These are phyloP conservation scores for Fusarium circinatum DNA, from an alignment of 2,329 filamentous ascomycete species.

Conservation along the genomic window DNA sequence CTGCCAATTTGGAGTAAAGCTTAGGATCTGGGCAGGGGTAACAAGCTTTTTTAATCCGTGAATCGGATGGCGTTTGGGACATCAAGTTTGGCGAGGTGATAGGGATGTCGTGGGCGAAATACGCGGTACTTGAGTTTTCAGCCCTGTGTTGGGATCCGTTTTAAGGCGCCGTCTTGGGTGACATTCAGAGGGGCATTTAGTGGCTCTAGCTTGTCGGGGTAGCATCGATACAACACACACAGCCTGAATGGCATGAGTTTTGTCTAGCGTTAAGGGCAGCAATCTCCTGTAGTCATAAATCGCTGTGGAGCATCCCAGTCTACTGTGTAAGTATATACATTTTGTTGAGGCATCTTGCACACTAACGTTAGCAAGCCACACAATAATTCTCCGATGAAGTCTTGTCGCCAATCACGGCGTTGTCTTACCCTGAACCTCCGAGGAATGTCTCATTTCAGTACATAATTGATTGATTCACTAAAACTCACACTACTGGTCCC, in stretches of 20 bases:
- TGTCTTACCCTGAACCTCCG: too few species aligned
- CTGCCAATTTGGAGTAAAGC: not conserved
- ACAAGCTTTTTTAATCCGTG: not conserved
- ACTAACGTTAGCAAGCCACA: too few species aligned
- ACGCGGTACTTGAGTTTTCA: not conserved
- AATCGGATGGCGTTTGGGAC: not conserved
- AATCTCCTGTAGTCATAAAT: not conserved
- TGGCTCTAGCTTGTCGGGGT: not conserved
- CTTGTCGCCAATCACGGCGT: too few species aligned
- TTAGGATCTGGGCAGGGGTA: not conserved
- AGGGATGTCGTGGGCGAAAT: not conserved
- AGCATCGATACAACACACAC: not conserved
- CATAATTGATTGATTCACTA: too few species aligned
- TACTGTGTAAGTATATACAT: too few species aligned
- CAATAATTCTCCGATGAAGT: too few species aligned
- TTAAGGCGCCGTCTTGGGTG: not conserved
- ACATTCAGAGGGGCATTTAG: not conserved
- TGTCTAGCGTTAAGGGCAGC: not conserved
- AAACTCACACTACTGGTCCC: too few species aligned
- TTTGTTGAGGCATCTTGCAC: too few species aligned
- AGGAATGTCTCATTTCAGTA: too few species aligned
- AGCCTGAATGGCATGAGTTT: not conserved
- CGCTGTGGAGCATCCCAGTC: too few species aligned
- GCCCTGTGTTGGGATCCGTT: not conserved
- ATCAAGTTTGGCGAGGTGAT: not conserved